These are phyloP conservation scores for Tardiomyces digboiensis DNA, from an alignment of 1,139 yeast species.

Conservation along the genomic window DNA sequence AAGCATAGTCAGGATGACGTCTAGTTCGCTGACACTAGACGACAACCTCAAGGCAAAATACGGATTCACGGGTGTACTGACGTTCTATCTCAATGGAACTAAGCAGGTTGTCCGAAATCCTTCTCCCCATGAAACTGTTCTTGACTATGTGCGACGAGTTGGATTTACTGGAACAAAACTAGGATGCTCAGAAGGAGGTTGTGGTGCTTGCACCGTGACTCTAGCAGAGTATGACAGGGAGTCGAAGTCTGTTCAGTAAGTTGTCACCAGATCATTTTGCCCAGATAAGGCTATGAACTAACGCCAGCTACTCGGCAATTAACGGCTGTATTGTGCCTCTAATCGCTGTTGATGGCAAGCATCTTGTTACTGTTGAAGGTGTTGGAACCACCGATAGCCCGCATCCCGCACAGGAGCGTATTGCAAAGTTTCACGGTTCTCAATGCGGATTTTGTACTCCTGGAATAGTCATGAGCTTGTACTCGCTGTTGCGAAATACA, in stretches of 20 bases:
- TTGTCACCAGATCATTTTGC: no score
- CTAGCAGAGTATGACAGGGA: conserved; percentile 26
- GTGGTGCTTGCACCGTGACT: conserved; percentile 39
- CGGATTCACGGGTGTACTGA: conserved; percentile 10
- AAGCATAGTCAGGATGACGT: neutral
- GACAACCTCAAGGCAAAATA: neutral
- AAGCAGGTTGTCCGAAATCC: conserved; percentile 28
- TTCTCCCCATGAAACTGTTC: conserved; percentile 32
- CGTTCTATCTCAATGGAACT: conserved; percentile 33
- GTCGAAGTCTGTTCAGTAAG: conserved; percentile 17
- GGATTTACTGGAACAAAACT: conserved; percentile 36
- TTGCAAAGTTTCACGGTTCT: conserved; percentile 38
- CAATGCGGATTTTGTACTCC: conserved; percentile 43
- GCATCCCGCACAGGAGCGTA: conserved; percentile 38
- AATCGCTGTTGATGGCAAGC: conserved; percentile 35
- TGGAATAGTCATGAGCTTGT: conserved; percentile 39
- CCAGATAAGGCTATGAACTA: no score
- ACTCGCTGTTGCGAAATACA: conserved; percentile 31
- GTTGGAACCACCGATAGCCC: conserved; percentile 30
- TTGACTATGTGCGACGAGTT: conserved; percentile 31
- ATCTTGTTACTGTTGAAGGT: conserved; percentile 37
- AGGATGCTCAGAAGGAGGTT: conserved; percentile 40
- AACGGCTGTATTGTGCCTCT: conserved; percentile 38
- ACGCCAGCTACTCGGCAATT: conserved; percentile 27
- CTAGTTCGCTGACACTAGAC: neutral